Evolutionary conservation across 1,139 yeast species (phyloP), one percentile per base, ranked within the genome.

Genomic region (Spencermartinsiella ligniputridi): DNA sequence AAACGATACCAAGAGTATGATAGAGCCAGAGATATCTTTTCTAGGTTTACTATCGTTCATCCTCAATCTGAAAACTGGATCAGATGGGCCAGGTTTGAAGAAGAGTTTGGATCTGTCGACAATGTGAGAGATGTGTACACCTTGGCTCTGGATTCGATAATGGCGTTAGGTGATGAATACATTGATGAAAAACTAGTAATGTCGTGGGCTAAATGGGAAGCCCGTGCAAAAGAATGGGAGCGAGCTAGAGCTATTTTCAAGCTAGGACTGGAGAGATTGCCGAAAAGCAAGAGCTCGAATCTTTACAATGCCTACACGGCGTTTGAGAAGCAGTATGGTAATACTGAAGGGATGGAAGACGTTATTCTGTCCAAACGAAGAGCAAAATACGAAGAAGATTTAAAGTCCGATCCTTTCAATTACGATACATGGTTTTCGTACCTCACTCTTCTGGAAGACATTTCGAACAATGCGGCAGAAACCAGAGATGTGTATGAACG

Each of bases 361-460:
- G 75, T 79, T 3, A 70, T 83, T 1, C 49, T 74, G 21, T 53
- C 67, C 2, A 83, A 83, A 53, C 67, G 96, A 44, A 72, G 73
- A 48, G 63, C 70, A 8, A 70, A 70, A 44, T 85, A 84, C 56
- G 81, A 81, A 52, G 62, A 68, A 1, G 68, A 66, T 13, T 57
- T 88, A 18, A 54, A 57, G 12, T 55, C 58, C 3, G 71, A 77
- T 46, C 81, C 87, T 0, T 40, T 52, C 1, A 86, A 87, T 62
- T 82, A 79, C 61, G 94, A 84, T 57, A 67, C 79, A 0, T 89
- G 97, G 97, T 88, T 95, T 88, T 62, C 78, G 0, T 81, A 81
- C 53, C 54, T 86, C 2, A 71, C 74, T 17, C 57, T 85, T 18
- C 52, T 79, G 27, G 68, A 66, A 43, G 68, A 70, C 25, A 66